phyloP scores from a whole-genome alignment of 345 rosid species.

The rapeseed (Brassica napus) region Da-Ae NC_063443.1:14641501-14642000 shows the following conservation, averaged over 20 bases:
- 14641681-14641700: not conserved
- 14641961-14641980: too few species aligned
- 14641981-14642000: too few species aligned
- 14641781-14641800: not conserved
- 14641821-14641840: too few species aligned
- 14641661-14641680: not conserved
- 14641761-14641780: slow-evolving; percentile 19
- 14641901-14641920: too few species aligned
- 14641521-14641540: slow-evolving; percentile 32
- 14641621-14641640: not conserved
- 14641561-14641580: slow-evolving; percentile 39
- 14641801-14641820: too few species aligned
- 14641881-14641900: too few species aligned
- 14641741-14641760: slow-evolving; percentile 9
- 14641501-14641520: slow-evolving; percentile 1
- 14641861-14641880: too few species aligned
- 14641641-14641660: not conserved
- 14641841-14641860: too few species aligned
- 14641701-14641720: not conserved
- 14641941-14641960: too few species aligned
- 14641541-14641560: slow-evolving; percentile 39
- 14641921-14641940: too few species aligned
- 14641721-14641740: not conserved
- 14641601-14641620: slow-evolving; percentile 29
- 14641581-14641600: slow-evolving; percentile 36